A percentile compares a stretch with the other conserved stretches of the same genome.
phyloP scores from a whole-genome alignment of 305 asterid species.

The Petunia hybrid region DNA sequence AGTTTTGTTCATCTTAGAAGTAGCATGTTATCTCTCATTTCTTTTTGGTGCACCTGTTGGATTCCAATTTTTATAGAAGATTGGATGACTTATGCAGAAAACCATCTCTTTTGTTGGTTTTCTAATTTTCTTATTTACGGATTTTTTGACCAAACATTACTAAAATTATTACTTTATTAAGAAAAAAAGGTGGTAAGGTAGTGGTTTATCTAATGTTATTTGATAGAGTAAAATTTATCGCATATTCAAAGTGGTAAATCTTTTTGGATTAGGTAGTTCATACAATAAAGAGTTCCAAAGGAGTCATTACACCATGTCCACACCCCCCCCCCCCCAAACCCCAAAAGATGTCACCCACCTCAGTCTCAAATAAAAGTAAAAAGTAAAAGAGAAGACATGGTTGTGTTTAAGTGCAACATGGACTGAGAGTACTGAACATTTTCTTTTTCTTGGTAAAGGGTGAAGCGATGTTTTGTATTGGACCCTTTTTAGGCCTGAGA shows the following conservation, averaged over 20 bases:
- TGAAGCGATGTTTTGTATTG: neutral
- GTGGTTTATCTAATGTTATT: conserved; percentile 8
- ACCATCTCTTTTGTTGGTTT: no score
- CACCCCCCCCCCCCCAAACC: neutral
- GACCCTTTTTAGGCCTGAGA: neutral
- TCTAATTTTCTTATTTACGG: no score
- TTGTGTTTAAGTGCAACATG: conserved; percentile 7
- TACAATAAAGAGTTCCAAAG: neutral
- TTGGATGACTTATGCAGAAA: no score
- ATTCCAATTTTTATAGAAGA: no score
- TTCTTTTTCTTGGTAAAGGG: conserved; percentile 2
- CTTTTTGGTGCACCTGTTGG: no score
- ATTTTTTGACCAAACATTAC: no score
- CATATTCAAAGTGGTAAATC: neutral
- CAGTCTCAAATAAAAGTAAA: neutral
- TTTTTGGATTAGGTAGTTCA: neutral
- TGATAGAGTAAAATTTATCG: neutral
- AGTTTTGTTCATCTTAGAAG: no score
- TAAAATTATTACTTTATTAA: no score
- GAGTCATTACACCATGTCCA: neutral
- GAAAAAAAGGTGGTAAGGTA: neutral
- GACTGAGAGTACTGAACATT: neutral
- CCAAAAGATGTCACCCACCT: neutral
- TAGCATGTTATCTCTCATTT: no score
- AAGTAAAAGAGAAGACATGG: neutral